These are phyloP conservation scores for Phytophthora tubulina DNA, from an alignment of 352 stramenopile genomes.

Conservation along the genomic window DNA sequence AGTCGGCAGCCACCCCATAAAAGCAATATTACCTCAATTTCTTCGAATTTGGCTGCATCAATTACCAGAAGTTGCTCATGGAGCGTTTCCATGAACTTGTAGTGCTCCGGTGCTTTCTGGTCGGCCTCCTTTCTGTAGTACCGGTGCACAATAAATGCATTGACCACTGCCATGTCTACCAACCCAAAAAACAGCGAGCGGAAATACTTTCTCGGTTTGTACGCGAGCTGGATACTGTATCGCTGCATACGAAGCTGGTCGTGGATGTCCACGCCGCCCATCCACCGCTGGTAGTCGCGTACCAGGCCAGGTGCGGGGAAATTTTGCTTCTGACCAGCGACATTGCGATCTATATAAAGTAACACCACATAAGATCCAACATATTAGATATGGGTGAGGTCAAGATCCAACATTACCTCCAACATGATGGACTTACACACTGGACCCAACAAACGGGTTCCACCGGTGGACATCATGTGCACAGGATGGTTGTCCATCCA, in stretches of 20 bases:
- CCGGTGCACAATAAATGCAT: conserved; percentile 4
- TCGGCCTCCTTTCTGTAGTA: neutral
- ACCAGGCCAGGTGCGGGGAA: conserved; percentile 19
- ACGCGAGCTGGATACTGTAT: conserved; percentile 1
- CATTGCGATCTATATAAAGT: conserved; percentile 3
- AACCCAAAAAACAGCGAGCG: conserved; percentile 2
- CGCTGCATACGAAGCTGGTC: conserved; percentile 7
- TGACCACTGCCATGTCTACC: neutral
- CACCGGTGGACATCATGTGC: conserved; percentile 11
- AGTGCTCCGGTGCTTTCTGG: neutral
- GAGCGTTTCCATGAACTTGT: neutral
- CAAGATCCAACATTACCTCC: conserved; percentile 7
- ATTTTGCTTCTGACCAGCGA: neutral
- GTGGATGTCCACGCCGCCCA: conserved; percentile 18
- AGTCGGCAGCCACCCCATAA: too few species aligned
- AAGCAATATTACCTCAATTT: neutral
- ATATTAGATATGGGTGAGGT: neutral
- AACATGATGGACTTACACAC: conserved; percentile 20
- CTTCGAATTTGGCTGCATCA: neutral
- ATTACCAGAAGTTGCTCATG: neutral
- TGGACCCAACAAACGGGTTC: neutral
- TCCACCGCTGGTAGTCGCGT: conserved; percentile 32
- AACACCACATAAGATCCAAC: too few species aligned
- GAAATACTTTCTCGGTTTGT: conserved; percentile 4
- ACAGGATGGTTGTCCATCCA: conserved; percentile 22